phyloP scores from a whole-genome alignment of 2,329 filamentous ascomycete genomes.

The Epichloe coenophiala region DNA sequence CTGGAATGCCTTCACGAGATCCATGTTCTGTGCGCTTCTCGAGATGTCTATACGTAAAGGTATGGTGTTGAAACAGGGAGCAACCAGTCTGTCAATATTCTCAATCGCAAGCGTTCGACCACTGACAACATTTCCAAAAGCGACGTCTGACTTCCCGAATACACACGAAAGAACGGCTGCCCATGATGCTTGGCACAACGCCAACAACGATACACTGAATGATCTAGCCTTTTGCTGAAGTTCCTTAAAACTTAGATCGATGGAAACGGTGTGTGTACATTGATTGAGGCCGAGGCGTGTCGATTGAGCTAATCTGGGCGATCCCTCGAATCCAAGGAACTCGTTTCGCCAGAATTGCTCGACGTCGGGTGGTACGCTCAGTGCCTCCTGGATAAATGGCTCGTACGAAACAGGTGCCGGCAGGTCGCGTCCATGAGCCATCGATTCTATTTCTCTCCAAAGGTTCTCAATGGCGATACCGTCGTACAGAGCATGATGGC shows the following conservation, averaged over 20 bases:
- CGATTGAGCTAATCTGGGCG: constrained; percentile 13
- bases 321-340: constrained; percentile 35
- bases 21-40: constrained; percentile 32
- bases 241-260: constrained; percentile 25
- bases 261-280: constrained; percentile 14
- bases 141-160: constrained; percentile 49
- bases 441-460: constrained; percentile 53
- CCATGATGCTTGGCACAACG: constrained; percentile 62
- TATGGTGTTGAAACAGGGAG: constrained; percentile 85
- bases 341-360: constrained; percentile 54
- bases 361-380: constrained; percentile 31
- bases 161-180: constrained; percentile 46
- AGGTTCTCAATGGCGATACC: constrained; percentile 61
- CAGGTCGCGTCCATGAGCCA: constrained; percentile 36
- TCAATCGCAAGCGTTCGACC: constrained; percentile 57
- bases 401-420: constrained; percentile 40
- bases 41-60: constrained; percentile 50
- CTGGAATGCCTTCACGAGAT: constrained; percentile 48
- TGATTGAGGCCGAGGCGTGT: constrained; percentile 14
- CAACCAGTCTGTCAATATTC: constrained; percentile 58
- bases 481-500: constrained; percentile 79
- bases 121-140: constrained; percentile 77
- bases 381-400: constrained; percentile 48
- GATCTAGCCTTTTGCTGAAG: constrained; percentile 37
- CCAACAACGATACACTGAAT: constrained; percentile 48